These are phyloP conservation scores for Kurtzmaniella quercitrusa DNA, from an alignment of 1,139 yeast genomes.

Conservation along the genomic window DNA sequence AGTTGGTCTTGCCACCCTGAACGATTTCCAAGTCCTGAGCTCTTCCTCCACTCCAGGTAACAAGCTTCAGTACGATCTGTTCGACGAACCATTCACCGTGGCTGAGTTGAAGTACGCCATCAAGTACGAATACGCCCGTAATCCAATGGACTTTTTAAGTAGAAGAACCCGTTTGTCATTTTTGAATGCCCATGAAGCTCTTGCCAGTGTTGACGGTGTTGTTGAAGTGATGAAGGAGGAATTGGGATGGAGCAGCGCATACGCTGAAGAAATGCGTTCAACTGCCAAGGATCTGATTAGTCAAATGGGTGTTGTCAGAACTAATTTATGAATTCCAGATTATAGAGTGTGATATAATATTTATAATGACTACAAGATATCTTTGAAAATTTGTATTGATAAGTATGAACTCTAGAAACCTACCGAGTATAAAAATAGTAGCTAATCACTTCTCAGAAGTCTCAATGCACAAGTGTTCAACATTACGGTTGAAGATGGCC, in stretches of 20 bases:
- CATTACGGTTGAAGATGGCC: conserved; percentile 2
- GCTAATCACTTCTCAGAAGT: not conserved
- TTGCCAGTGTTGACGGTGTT: conserved; percentile 77
- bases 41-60: conserved; percentile 28
- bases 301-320: conserved; percentile 49
- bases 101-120: conserved; percentile 87
- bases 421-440: no score
- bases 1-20: conserved; percentile 49
- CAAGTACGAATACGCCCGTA: conserved; percentile 79
- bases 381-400: not conserved
- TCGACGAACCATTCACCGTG: conserved; percentile 85
- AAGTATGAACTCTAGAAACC: not conserved
- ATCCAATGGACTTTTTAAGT: conserved; percentile 86
- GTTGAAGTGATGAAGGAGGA: conserved; percentile 82
- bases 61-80: conserved; percentile 44
- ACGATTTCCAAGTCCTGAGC: conserved; percentile 31
- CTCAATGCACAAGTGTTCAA: not conserved
- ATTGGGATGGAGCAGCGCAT: conserved; percentile 64
- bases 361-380: not conserved
- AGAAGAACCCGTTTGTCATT: conserved; percentile 94
- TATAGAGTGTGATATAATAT: conserved; percentile 1
- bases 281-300: conserved; percentile 57
- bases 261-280: conserved; percentile 52
- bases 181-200: conserved; percentile 83
- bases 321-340: not conserved